Conservation (phyloP, 257 asterid genomes). For the Fraxinus excelsior region DNA sequence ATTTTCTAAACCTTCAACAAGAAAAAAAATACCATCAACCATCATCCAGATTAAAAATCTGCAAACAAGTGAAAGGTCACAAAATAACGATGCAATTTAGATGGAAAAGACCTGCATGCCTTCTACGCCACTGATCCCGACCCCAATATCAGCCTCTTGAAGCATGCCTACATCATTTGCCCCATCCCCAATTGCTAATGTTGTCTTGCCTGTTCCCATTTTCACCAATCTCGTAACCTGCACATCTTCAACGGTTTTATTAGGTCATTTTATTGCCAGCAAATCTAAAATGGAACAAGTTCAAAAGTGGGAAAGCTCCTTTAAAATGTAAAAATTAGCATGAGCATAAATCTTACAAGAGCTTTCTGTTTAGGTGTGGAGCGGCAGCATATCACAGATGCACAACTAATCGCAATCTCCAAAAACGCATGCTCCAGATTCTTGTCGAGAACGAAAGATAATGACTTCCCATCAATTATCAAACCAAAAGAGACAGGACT, state of each 20-base stretch:
- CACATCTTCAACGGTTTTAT: slow-evolving; percentile 56
- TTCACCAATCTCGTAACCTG: slow-evolving; percentile 98
- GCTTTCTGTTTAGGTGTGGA: slow-evolving; percentile 98
- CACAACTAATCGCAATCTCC: slow-evolving; percentile 76
- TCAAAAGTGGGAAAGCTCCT: neutral
- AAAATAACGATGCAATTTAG: neutral
- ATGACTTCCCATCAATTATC: slow-evolving; percentile 83
- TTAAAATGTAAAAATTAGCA: slow-evolving; percentile 4
- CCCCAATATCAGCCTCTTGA: slow-evolving; percentile 98
- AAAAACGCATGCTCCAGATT: slow-evolving; percentile 60
- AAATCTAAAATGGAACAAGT: slow-evolving; percentile 8
- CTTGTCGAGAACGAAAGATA: slow-evolving; percentile 61
- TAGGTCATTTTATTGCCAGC: slow-evolving; percentile 39
- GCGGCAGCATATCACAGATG: slow-evolving; percentile 95
- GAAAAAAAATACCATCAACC: neutral
- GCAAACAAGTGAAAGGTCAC: neutral
- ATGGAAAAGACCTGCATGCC: slow-evolving; percentile 88
- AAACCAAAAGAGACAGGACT: slow-evolving; percentile 58
- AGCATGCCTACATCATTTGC: slow-evolving; percentile 99
- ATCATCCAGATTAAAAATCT: neutral
- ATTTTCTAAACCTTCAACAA: neutral
- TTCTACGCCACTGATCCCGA: slow-evolving; percentile 95
- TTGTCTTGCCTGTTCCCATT: slow-evolving; percentile 70
- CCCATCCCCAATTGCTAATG: slow-evolving; percentile 95
- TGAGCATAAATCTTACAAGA: slow-evolving; percentile 57